Conservation (phyloP, 768 basidiomycete species). For the Boletus vermiculosoides region DNA sequence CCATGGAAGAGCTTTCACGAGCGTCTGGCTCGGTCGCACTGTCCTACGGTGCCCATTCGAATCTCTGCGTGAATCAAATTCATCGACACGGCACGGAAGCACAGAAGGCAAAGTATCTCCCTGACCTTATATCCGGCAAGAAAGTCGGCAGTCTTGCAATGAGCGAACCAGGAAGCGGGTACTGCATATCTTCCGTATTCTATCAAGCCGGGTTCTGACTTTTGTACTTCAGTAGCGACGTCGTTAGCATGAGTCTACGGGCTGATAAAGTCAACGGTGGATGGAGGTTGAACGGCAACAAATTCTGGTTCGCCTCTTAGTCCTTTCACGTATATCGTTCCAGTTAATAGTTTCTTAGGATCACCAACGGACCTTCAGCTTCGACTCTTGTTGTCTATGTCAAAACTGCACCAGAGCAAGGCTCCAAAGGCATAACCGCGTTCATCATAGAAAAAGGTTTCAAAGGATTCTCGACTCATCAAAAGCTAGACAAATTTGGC, state of each 20-base stretch:
- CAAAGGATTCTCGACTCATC: conserved; percentile 83
- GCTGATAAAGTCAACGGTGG: conserved; percentile 78
- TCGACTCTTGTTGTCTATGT: conserved; percentile 93
- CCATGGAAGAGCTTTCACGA: conserved; percentile 91
- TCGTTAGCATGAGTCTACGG: conserved; percentile 87
- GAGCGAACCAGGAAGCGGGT: conserved; percentile 88
- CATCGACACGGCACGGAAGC: conserved; percentile 77
- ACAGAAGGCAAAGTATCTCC: conserved; percentile 82
- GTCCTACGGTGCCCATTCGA: conserved; percentile 90
- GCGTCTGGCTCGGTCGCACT: conserved; percentile 92
- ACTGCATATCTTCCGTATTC: neutral
- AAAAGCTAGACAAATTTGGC: conserved; percentile 92
- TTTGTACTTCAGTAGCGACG: conserved; percentile 57
- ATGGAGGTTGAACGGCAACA: conserved; percentile 83
- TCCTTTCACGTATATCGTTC: neutral
- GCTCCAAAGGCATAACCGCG: conserved; percentile 87
- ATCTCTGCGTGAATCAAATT: conserved; percentile 85
- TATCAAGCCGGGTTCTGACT: neutral
- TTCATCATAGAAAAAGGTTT: conserved; percentile 87
- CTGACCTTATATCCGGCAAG: conserved; percentile 73
- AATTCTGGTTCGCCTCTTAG: conserved; percentile 71
- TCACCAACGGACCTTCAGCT: conserved; percentile 91
- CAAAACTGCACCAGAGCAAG: conserved; percentile 74
- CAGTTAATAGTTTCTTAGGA: conserved; percentile 50
- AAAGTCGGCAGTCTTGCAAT: conserved; percentile 91